Percentiles rank a stretch among this genome's conserved stretches.
Evolutionary conservation across 2,329 filamentous ascomycete genomes (phyloP).

Genomic region (Trichophyton benhamiae): DNA sequence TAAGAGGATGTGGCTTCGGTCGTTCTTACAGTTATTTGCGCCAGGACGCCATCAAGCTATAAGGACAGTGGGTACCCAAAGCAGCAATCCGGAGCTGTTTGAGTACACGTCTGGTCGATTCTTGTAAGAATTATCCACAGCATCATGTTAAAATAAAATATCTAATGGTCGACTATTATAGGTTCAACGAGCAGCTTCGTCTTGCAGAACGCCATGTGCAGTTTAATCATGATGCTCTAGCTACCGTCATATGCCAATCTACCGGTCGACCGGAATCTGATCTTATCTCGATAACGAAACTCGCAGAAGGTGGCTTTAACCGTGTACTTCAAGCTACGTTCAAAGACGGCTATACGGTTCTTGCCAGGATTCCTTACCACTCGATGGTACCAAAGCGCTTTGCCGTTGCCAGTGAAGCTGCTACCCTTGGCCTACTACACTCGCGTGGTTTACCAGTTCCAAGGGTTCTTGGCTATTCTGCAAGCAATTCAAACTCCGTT

Average conservation of each 20-base stretch:
- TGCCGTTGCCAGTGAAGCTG: constrained; percentile 19
- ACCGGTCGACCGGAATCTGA: not conserved
- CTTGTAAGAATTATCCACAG: not conserved
- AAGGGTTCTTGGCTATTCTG: constrained; percentile 17
- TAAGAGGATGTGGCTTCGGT: not conserved
- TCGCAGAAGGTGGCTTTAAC: constrained; percentile 20
- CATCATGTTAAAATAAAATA: not conserved
- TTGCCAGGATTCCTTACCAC: constrained; percentile 17
- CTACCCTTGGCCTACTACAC: constrained; percentile 17
- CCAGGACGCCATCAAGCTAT: not conserved
- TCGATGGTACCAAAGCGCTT: constrained; percentile 15
- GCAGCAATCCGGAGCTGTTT: constrained; percentile 24
- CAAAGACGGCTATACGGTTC: constrained; percentile 16
- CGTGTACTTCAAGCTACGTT: constrained; percentile 17
- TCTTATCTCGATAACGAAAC: constrained; percentile 13
- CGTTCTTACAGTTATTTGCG: too few relatives aligned
- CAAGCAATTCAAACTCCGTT: constrained; percentile 15
- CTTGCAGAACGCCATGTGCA: constrained; percentile 8
- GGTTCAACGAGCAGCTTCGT: constrained; percentile 11
- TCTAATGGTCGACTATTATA: not conserved
- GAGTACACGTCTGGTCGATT: constrained; percentile 2
- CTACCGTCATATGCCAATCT: not conserved
- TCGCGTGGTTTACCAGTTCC: constrained; percentile 27
- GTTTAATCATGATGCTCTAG: constrained; percentile 9
- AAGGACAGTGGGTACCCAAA: not conserved